These are phyloP conservation scores for Starmera pachycereana DNA, from an alignment of 805 yeast genomes.

Conservation along the genomic window DNA sequence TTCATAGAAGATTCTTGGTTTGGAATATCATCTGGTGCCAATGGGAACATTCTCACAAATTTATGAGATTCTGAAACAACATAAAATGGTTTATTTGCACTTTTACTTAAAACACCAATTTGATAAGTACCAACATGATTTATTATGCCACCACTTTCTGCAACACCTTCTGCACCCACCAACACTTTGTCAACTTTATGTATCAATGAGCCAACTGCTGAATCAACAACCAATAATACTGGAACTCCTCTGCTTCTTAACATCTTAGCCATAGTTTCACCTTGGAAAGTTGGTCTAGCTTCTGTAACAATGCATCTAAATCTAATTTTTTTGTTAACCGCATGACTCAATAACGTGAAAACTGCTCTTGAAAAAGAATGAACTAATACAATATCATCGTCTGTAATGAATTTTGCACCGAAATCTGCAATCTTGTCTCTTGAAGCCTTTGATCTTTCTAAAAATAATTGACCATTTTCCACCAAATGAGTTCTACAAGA, in stretches of 20 bases:
- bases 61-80: conserved; percentile 94
- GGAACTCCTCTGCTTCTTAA: conserved; percentile 72
- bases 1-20: conserved; percentile 33
- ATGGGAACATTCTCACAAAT: conserved; percentile 91
- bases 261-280: conserved; percentile 57
- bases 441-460: conserved; percentile 84
- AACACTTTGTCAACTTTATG: conserved; percentile 87
- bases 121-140: conserved; percentile 94
- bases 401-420: conserved; percentile 84
- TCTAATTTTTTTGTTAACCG: conserved; percentile 67
- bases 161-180: conserved; percentile 98
- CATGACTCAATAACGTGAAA: conserved; percentile 59
- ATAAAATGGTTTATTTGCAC: conserved; percentile 85
- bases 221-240: conserved; percentile 78
- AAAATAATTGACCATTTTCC: conserved; percentile 86
- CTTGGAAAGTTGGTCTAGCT: conserved; percentile 77
- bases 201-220: conserved; percentile 87
- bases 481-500: conserved; percentile 80
- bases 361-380: conserved; percentile 94
- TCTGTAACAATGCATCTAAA: conserved; percentile 91
- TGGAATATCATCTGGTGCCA: conserved; percentile 87
- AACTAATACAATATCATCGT: conserved; percentile 82
- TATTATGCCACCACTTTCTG: conserved; percentile 96
- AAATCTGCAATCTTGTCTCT: conserved; percentile 79
- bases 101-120: conserved; percentile 84